Percentiles rank a stretch among this genome's conserved stretches.
Evolutionary conservation across 768 basidiomycete genomes (phyloP).

Genomic region (Tephrocybe sp.): DNA sequence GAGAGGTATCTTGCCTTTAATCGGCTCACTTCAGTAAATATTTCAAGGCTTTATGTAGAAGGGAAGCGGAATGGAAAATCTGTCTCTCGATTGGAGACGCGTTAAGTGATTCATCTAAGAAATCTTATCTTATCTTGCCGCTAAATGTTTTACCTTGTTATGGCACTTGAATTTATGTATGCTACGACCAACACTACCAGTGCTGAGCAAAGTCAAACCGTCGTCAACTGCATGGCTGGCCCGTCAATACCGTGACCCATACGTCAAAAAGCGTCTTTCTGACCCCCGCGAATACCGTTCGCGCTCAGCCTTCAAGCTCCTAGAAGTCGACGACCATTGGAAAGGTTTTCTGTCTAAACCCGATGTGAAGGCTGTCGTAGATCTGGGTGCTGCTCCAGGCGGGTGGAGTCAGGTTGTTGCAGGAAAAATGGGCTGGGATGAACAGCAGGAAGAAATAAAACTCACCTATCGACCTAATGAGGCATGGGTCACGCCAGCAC

Average conservation of each 20-base stretch:
- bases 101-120: no score
- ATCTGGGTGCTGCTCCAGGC: constrained; percentile 90
- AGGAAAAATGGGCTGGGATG: constrained; percentile 52
- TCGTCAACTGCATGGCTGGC: constrained; percentile 64
- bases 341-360: constrained; percentile 47
- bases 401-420: constrained; percentile 91
- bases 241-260: constrained; percentile 70
- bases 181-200: constrained; percentile 3
- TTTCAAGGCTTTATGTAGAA: no score
- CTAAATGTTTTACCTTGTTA: not conserved
- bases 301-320: constrained; percentile 88
- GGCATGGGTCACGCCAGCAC: not conserved
- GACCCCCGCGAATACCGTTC: constrained; percentile 61
- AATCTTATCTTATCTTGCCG: constrained; percentile 2
- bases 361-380: constrained; percentile 66
- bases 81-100: no score
- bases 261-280: constrained; percentile 44
- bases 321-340: constrained; percentile 68
- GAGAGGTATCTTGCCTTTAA: no score
- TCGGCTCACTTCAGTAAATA: no score
- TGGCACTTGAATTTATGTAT: not conserved
- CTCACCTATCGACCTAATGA: not conserved
- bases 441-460: not conserved
- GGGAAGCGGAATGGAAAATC: no score
- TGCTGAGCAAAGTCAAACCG: constrained; percentile 24